Percentiles rank a stretch among this genome's conserved stretches.
Evolutionary conservation across 2,329 filamentous ascomycete species (phyloP).

Genomic region (Sporothrix humicola): DNA sequence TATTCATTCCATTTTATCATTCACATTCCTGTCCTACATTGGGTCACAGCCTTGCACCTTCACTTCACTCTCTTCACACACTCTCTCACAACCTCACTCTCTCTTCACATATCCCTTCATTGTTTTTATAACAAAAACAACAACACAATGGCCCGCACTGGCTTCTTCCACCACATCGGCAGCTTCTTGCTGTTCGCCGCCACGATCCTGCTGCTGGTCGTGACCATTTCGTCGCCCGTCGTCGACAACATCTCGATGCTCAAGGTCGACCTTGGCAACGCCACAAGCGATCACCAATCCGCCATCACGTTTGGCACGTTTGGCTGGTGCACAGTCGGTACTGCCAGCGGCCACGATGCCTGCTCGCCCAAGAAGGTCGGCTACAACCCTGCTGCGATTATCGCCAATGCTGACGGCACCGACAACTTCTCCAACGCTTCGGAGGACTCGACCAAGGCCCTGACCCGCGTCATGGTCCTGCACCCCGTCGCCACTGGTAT

Average conservation of each 20-base stretch:
- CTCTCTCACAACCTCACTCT: background rate
- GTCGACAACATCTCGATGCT: constrained; percentile 61
- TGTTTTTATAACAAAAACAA: background rate
- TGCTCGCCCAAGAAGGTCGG: constrained; percentile 59
- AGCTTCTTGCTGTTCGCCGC: constrained; percentile 62
- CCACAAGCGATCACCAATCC: constrained; percentile 43
- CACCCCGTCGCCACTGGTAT: constrained; percentile 65
- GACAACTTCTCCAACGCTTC: constrained; percentile 53
- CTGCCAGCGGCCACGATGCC: constrained; percentile 37
- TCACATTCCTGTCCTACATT: constrained; percentile 19
- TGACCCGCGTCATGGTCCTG: constrained; percentile 66
- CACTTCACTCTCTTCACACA: background rate
- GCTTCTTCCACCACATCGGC: constrained; percentile 62
- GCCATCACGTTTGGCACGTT: constrained; percentile 63
- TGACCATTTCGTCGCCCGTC: constrained; percentile 64
- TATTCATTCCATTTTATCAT: constrained; percentile 23
- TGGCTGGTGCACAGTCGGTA: constrained; percentile 57
- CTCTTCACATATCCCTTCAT: background rate
- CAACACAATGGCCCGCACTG: constrained; percentile 53
- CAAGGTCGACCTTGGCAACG: constrained; percentile 55
- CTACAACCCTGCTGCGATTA: constrained; percentile 59
- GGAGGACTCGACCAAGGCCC: constrained; percentile 40
- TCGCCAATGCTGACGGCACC: constrained; percentile 48
- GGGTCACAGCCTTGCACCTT: background rate
- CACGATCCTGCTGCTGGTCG: constrained; percentile 62